Conservation (phyloP, 1,284 basidiomycete genomes). For the Ganoderma multipileum region DNA sequence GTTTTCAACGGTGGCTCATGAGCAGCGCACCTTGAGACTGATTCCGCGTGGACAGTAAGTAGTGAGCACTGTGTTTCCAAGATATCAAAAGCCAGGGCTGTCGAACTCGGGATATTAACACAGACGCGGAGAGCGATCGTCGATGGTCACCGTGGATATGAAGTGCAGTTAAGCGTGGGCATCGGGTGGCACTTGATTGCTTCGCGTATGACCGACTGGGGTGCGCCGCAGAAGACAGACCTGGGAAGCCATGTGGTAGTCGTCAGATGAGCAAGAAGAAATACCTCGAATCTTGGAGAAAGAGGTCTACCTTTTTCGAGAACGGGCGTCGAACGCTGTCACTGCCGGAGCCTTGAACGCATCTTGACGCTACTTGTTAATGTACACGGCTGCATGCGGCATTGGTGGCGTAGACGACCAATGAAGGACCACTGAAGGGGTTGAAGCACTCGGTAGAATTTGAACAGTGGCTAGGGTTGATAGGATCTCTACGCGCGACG, state of each 20-base stretch:
- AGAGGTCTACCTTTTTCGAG: no score
- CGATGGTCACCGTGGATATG: background rate
- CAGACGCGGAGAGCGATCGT: background rate
- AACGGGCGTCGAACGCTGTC: no score
- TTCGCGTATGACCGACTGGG: background rate
- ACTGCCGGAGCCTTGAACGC: no score
- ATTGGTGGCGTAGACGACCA: no score
- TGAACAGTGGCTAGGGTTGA: no score
- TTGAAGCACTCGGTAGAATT: no score
- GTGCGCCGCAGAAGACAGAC: background rate
- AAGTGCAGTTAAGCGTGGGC: background rate
- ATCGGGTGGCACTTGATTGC: background rate
- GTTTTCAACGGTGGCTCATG: background rate
- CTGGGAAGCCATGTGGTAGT: background rate
- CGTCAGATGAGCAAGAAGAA: background rate
- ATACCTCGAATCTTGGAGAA: background rate
- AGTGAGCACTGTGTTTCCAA: background rate
- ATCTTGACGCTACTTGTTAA: no score
- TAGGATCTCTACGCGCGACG: no score
- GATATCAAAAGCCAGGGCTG: background rate
- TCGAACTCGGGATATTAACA: background rate
- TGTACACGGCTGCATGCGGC: no score
- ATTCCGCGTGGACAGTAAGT: no score
- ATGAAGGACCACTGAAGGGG: no score
- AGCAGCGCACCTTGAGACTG: background rate